These are phyloP conservation scores for Annulohypoxylon bovei DNA, from an alignment of 495 filamentous ascomycete species.

Conservation along the genomic window DNA sequence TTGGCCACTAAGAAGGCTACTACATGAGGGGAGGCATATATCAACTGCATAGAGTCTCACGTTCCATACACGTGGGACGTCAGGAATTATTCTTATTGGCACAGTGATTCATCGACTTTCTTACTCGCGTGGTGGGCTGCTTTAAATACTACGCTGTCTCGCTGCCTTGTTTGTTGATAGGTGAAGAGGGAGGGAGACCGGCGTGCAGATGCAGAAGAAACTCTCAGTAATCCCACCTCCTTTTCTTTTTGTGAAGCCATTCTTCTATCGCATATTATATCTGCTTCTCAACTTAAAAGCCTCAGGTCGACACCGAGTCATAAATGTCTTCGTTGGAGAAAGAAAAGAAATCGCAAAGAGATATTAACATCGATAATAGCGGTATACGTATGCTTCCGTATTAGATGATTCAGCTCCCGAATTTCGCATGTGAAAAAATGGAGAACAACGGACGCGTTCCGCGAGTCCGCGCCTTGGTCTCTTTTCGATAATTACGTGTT, in stretches of 20 bases:
- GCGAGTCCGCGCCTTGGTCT: conserved; percentile 27
- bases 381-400: conserved; percentile 7
- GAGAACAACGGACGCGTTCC: conserved; percentile 36
- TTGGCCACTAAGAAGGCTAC: conserved; percentile 14
- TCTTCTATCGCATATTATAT: background rate
- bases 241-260: background rate
- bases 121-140: conserved; percentile 8
- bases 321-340: background rate
- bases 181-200: conserved; percentile 17
- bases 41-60: conserved; percentile 12
- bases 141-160: conserved; percentile 14
- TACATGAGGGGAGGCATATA: conserved; percentile 4
- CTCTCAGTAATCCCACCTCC: conserved; percentile 23
- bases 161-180: conserved; percentile 29
- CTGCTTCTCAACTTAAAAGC: background rate
- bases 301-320: background rate
- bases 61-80: conserved; percentile 30
- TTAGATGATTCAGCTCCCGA: conserved; percentile 12
- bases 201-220: conserved; percentile 26
- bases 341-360: background rate
- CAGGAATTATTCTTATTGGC: conserved; percentile 24
- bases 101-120: background rate
- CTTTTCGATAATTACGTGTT: conserved; percentile 25
- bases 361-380: conserved; percentile 18
- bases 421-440: conserved; percentile 43